These are phyloP conservation scores for Coemansia sp. DNA, from an alignment of 371 early-diverging fungal genomes.

Conservation along the genomic window DNA sequence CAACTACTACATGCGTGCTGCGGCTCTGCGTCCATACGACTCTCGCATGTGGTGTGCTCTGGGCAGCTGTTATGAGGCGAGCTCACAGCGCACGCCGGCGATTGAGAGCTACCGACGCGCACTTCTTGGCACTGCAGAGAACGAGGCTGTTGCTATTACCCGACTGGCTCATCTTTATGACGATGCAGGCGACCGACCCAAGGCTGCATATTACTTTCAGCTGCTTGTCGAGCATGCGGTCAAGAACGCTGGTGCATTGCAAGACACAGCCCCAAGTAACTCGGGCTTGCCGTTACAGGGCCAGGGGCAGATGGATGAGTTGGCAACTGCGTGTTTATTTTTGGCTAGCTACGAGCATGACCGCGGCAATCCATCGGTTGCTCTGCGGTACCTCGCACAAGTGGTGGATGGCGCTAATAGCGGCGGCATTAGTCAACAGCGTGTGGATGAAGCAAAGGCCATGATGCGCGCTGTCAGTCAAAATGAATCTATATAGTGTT, in stretches of 20 bases:
- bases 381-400: conserved; percentile 44
- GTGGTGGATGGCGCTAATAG: conserved; percentile 37
- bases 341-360: conserved; percentile 62
- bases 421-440: conserved; percentile 29
- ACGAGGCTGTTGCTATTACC: conserved; percentile 55
- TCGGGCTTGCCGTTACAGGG: conserved; percentile 5
- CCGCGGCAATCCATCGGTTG: conserved; percentile 53
- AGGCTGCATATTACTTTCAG: conserved; percentile 63
- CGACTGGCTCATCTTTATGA: conserved; percentile 62
- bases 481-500: neutral
- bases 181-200: conserved; percentile 54
- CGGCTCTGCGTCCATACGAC: conserved; percentile 74
- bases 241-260: conserved; percentile 48
- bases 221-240: conserved; percentile 54
- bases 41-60: conserved; percentile 77
- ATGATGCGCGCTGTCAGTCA: conserved; percentile 35
- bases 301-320: conserved; percentile 55
- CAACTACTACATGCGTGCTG: conserved; percentile 81
- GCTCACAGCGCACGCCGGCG: conserved; percentile 58
- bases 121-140: conserved; percentile 56
- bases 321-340: conserved; percentile 60
- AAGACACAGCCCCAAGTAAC: neutral
- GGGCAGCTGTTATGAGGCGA: conserved; percentile 64
- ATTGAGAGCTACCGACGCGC: conserved; percentile 70
- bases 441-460: conserved; percentile 41